Evolutionary conservation across 208 protist genomes (phyloP), one percentile per base, ranked within the genome.

Genomic region (Crithidia sp.): DNA sequence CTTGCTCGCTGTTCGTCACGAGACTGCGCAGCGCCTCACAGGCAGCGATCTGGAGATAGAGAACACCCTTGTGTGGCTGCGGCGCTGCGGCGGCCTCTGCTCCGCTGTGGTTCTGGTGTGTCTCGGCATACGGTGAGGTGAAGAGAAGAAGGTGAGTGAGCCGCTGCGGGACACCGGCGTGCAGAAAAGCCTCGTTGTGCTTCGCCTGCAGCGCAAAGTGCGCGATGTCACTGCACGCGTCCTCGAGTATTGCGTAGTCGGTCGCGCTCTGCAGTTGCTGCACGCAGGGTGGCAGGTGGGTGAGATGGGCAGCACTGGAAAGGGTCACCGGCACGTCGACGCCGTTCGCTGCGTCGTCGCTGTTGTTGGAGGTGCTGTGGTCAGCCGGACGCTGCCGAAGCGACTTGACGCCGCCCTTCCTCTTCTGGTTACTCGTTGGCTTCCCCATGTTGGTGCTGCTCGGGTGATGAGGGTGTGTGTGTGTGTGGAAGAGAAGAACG

Each of bases 11-110:
- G 79, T 88, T 93, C 37, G 82, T 84, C 55, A 93, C 76, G 3
- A 89, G 47, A 53, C 88, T 91, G 52, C 85, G 83, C 45, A 93
- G 80, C 7, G 88, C 86, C 54, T 85, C 84, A 1, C 84, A 79
- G 19, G 85, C 88, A 19, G 88, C 81, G 19, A 84, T 80, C 60
- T 88, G 83, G 52, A 85, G 49, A 59, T 85, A 83, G 53, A 89
- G 61, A 45, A 87, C 78, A 14, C 74, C 87, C 52, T 75, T 60
- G 73, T 86, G 77, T 41, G 49, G 59, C 6, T 65, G 37, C 43
- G 62, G 53, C 19, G 9, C 43, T 19, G 8, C 52, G 17, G 7
- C 50, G 4, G 14, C 47, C 28, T 14, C 49, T 43, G 44, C 47
- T 14, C 53, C 53, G 40, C 57, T 81, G 45, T 28, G 44, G n/a